Evolutionary conservation across 768 basidiomycete genomes (phyloP).

Genomic region (Rhodocollybia butyracea): DNA sequence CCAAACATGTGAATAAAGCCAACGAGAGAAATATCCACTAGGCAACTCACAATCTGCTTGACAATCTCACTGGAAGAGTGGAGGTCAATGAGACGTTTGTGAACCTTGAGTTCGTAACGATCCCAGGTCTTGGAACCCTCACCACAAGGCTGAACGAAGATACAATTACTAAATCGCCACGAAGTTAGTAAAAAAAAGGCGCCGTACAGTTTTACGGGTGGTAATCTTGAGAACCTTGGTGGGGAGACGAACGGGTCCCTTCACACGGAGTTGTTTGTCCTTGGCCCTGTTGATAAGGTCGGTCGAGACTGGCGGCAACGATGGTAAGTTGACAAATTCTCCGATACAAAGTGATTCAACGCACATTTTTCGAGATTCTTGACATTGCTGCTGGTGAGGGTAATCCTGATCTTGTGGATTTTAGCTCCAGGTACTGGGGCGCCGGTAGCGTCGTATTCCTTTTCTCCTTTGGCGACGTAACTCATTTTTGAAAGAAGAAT

Average conservation of each 20-base stretch:
- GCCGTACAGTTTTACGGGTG: conserved; percentile 93
- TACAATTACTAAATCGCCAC: not conserved
- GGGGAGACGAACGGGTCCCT: conserved; percentile 97
- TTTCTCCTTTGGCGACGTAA: conserved; percentile 99
- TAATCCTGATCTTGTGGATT: conserved; percentile 99
- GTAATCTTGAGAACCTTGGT: conserved; percentile 99
- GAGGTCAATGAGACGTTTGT: conserved; percentile 99
- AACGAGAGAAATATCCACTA: not conserved
- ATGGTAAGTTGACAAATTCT: not conserved
- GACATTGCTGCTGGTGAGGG: conserved; percentile 96
- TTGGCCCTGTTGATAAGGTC: conserved; percentile 99
- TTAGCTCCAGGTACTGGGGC: conserved; percentile 83
- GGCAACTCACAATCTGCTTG: conserved; percentile 92
- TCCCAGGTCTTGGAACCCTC: conserved; percentile 99
- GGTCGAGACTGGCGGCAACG: conserved; percentile 66
- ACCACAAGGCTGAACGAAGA: conserved; percentile 80
- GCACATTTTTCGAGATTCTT: conserved; percentile 97
- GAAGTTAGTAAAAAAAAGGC: not conserved
- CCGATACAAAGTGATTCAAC: conserved; percentile 11
- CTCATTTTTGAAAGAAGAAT: too few relatives aligned
- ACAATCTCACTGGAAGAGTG: conserved; percentile 98
- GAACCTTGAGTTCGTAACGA: conserved; percentile 97
- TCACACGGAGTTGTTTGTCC: conserved; percentile 99
- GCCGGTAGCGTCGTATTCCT: conserved; percentile 95
- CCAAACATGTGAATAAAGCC: conserved; percentile 1